A percentile compares a stretch with the other conserved stretches of the same genome.
phyloP scores from a whole-genome alignment of 2,329 filamentous ascomycete genomes.

The Fragosphaeria purpurea region DNA sequence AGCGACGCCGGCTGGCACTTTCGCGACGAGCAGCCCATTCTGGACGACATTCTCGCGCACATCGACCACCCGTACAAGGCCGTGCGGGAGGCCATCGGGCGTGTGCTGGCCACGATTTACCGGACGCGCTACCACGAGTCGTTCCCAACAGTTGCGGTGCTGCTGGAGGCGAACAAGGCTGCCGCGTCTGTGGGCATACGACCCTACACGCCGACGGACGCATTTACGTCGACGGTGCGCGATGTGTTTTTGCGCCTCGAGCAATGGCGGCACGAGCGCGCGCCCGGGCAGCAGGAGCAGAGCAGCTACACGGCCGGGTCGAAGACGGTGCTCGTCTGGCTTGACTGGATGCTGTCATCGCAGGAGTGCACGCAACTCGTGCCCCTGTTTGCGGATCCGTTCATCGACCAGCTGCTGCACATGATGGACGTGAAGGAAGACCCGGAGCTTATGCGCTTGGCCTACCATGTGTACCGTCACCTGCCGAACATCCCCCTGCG shows the following conservation, averaged over 20 bases:
- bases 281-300: slow-evolving; percentile 82
- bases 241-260: slow-evolving; percentile 73
- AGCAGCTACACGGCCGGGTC: slow-evolving; percentile 92
- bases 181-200: slow-evolving; percentile 74
- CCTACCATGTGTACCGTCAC: slow-evolving; percentile 95
- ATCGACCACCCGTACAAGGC: slow-evolving; percentile 97
- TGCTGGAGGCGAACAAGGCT: slow-evolving; percentile 69
- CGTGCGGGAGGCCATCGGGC: slow-evolving; percentile 87
- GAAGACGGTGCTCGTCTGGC: slow-evolving; percentile 92
- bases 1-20: slow-evolving; percentile 94
- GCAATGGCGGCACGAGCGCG: slow-evolving; percentile 74
- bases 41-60: slow-evolving; percentile 80
- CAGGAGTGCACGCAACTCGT: slow-evolving; percentile 88
- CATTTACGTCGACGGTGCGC: slow-evolving; percentile 62
- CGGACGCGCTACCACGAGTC: slow-evolving; percentile 91
- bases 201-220: slow-evolving; percentile 68
- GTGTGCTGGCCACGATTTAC: slow-evolving; percentile 79
- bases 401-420: slow-evolving; percentile 88
- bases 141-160: slow-evolving; percentile 64
- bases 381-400: slow-evolving; percentile 78
- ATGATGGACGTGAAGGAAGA: slow-evolving; percentile 99
- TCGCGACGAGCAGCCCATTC: slow-evolving; percentile 75
- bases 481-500: slow-evolving; percentile 91
- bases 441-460: slow-evolving; percentile 83
- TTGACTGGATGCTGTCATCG: slow-evolving; percentile 81